These are phyloP conservation scores for Fagopyrum esculentum DNA, from an alignment of 148 eudicot species.

Conservation along the genomic window DNA sequence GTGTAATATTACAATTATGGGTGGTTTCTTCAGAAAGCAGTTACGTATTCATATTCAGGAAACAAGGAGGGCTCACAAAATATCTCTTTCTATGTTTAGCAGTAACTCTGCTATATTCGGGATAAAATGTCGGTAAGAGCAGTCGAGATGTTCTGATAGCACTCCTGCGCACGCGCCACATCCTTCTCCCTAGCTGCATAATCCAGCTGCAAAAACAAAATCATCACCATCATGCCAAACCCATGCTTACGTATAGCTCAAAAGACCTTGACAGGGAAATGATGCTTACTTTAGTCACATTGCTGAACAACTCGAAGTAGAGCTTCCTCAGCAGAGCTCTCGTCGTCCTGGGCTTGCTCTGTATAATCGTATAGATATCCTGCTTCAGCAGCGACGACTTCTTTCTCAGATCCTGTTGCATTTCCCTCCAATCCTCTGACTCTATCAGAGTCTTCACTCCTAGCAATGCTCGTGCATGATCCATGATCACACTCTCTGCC, in stretches of 20 bases:
- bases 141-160: slow-evolving; percentile 31
- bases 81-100: neutral
- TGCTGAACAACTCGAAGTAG: slow-evolving; percentile 44
- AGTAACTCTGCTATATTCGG: slow-evolving; percentile 9
- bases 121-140: slow-evolving; percentile 40
- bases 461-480: slow-evolving; percentile 33
- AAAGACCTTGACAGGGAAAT: neutral
- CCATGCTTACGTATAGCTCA: too few relatives aligned
- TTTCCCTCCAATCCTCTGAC: slow-evolving; percentile 42
- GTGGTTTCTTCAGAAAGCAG: too few relatives aligned
- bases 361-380: slow-evolving; percentile 56
- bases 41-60: neutral
- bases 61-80: neutral
- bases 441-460: slow-evolving; percentile 37
- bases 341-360: slow-evolving; percentile 35
- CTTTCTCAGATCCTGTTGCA: slow-evolving; percentile 39
- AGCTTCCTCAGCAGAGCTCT: slow-evolving; percentile 47
- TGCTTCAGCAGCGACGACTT: slow-evolving; percentile 40
- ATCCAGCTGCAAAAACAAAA: slow-evolving; percentile 34
- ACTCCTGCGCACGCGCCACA: slow-evolving; percentile 29
- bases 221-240: too few relatives aligned
- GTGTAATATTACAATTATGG: too few relatives aligned
- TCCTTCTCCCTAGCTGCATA: slow-evolving; percentile 61
- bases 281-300: slow-evolving; percentile 35
- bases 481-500: slow-evolving; percentile 35